These are phyloP conservation scores for Leccinum rimulosum DNA, from an alignment of 768 basidiomycete species.

Conservation along the genomic window DNA sequence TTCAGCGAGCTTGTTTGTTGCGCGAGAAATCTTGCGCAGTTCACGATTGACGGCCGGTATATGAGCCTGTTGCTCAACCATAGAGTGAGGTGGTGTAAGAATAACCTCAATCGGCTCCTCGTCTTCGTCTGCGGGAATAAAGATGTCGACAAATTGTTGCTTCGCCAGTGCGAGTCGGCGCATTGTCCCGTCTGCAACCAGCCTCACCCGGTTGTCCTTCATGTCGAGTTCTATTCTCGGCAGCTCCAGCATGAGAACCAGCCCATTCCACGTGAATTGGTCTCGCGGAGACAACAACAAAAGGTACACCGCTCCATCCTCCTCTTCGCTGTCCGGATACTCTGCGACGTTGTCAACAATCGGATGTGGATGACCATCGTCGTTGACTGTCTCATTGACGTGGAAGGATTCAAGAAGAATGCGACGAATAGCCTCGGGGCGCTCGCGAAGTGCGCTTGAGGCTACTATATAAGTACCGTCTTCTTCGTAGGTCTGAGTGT, in stretches of 20 bases:
- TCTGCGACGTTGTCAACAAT: conserved; percentile 36
- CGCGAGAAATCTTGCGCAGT: conserved; percentile 84
- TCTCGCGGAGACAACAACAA: conserved; percentile 82
- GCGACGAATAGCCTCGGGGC: conserved; percentile 71
- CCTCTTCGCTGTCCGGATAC: conserved; percentile 48
- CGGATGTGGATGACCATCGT: conserved; percentile 47
- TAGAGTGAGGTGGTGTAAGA: conserved; percentile 44
- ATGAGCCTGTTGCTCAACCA: conserved; percentile 86
- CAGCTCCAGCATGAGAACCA: conserved; percentile 74
- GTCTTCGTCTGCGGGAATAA: conserved; percentile 63
- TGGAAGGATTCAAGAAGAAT: conserved; percentile 87
- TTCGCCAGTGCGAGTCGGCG: conserved; percentile 74
- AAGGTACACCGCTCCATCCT: conserved; percentile 68
- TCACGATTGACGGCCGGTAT: conserved; percentile 87
- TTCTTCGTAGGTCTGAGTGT: conserved; percentile 81
- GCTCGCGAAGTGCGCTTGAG: conserved; percentile 69
- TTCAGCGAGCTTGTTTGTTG: conserved; percentile 87
- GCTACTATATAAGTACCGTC: conserved; percentile 93
- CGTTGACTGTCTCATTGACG: conserved; percentile 56
- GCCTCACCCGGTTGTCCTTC: conserved; percentile 84
- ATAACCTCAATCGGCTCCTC: conserved; percentile 46
- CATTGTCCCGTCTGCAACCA: conserved; percentile 88
- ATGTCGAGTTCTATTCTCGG: conserved; percentile 78
- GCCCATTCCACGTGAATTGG: conserved; percentile 90
- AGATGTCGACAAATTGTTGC: conserved; percentile 66